These are phyloP conservation scores for Leptoxyphium fumago DNA, from an alignment of 2,329 filamentous ascomycete genomes.

Conservation along the genomic window DNA sequence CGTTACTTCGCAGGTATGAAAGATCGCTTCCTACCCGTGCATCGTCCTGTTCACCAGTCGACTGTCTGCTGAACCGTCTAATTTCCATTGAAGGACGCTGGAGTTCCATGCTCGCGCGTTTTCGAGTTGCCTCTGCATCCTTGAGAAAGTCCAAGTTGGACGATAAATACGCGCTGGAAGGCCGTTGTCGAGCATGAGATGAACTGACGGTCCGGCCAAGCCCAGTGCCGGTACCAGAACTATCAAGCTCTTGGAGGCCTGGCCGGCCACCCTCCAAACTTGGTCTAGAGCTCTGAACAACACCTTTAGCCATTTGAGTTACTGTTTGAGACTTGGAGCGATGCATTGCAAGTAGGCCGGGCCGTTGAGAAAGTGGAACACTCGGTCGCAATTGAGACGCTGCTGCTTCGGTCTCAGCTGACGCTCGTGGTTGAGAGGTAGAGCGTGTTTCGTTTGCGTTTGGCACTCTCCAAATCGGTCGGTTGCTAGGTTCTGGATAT, in stretches of 20 bases:
- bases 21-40: conserved; percentile 63
- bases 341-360: conserved; percentile 28
- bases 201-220: conserved; percentile 43
- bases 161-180: conserved; percentile 70
- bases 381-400: conserved; percentile 25
- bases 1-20: conserved; percentile 66
- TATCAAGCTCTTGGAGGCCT: conserved; percentile 36
- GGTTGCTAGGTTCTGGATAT: conserved; percentile 25
- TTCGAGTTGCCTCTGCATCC: conserved; percentile 50
- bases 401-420: conserved; percentile 22
- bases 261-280: conserved; percentile 61
- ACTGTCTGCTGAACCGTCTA: conserved; percentile 17
- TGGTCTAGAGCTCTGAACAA: conserved; percentile 45
- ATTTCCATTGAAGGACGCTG: conserved; percentile 19
- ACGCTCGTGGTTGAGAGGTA: conserved; percentile 34
- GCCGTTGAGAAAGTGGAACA: conserved; percentile 20
- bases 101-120: conserved; percentile 7
- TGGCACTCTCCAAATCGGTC: conserved; percentile 42
- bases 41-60: conserved; percentile 27
- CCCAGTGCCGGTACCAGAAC: conserved; percentile 33
- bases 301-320: conserved; percentile 29
- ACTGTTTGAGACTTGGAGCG: conserved; percentile 37
- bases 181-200: conserved; percentile 52
- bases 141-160: conserved; percentile 71
- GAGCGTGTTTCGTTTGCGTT: conserved; percentile 27